These are phyloP conservation scores for Dactylellina leptospora DNA, from an alignment of 2,329 filamentous ascomycete genomes.

Conservation along the genomic window DNA sequence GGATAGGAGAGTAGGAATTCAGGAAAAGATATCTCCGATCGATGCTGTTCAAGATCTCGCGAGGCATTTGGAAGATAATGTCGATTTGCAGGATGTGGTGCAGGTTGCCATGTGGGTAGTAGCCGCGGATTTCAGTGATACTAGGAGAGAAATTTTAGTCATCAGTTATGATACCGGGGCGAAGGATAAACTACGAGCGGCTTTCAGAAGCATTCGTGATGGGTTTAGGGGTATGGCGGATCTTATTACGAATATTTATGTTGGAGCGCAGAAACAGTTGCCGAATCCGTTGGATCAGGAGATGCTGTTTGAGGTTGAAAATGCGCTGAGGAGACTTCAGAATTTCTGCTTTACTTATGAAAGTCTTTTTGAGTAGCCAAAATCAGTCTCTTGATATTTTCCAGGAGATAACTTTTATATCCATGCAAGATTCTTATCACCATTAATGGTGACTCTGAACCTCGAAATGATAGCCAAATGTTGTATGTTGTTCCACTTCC, in stretches of 20 bases:
- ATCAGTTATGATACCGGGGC: conserved; percentile 21
- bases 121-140: neutral
- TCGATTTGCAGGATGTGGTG: conserved; percentile 18
- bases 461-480: no score
- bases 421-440: no score
- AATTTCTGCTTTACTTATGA: conserved; percentile 16
- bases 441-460: no score
- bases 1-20: neutral
- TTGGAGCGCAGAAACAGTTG: neutral
- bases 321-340: conserved; percentile 18
- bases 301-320: conserved; percentile 4
- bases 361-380: neutral
- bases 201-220: conserved; percentile 13
- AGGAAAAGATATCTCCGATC: neutral
- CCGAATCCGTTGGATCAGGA: neutral
- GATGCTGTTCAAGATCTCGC: conserved; percentile 7
- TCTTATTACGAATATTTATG: conserved; percentile 14
- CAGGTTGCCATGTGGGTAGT: conserved; percentile 30
- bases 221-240: conserved; percentile 19
- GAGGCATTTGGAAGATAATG: neutral
- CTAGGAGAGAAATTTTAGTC: no score
- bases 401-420: no score
- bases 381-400: no score
- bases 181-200: neutral
- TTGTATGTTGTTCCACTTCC: no score